Base-by-base conservation (phyloP, 2,329 filamentous ascomycete species). In the Periglandula ipomoeae region DNA sequence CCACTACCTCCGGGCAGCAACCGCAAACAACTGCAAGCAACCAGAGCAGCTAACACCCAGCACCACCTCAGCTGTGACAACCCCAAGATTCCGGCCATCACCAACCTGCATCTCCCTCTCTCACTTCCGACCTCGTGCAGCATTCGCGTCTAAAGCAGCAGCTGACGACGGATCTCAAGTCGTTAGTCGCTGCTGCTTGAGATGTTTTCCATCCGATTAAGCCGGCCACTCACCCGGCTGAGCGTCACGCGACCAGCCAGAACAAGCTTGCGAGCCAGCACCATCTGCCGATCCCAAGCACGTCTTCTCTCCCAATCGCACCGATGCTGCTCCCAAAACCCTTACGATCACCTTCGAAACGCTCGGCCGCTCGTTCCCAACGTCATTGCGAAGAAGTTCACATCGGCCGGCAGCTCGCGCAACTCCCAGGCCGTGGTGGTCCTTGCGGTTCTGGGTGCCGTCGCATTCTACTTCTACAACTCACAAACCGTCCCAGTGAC, bases 401-500 rank as follows among this genome's bases (percentile, higher is more conserved):
- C 57, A 20, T 52, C 55, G 48, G 58, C 58, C 3, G 63, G 63
- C 19, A 53, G 54, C 23, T 55, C 58, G 39, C 61, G 62, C 51
- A 61, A 56, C 49, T 62, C 62, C 15, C 57, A 51, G 63, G 66
- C 48, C 24, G 63, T 77, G 13, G 60, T 73, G 15, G 54, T 68
- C 1, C 52, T 69, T 13, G 68, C 70, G 24, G 61, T 70, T 15
- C 58, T 64, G n/a, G 70, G 66, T 39, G 77, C 74, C 4, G 58
- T 72, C 2, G 60, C 61, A 8, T 81, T 89, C 61, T 89, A 89
- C 69, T 70, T 81, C 48, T 73, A 69, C 60, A 84, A 89, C 61
- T 69, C 87, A 38, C 83, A 91, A 63, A 77, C 76, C 27, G 85
- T 90, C 13, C 85, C 86, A 2, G 76, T 89, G 6, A 85, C 81